Base-by-base conservation (phyloP, 345 rosid species). In the Eucalyptus globulus region DNA sequence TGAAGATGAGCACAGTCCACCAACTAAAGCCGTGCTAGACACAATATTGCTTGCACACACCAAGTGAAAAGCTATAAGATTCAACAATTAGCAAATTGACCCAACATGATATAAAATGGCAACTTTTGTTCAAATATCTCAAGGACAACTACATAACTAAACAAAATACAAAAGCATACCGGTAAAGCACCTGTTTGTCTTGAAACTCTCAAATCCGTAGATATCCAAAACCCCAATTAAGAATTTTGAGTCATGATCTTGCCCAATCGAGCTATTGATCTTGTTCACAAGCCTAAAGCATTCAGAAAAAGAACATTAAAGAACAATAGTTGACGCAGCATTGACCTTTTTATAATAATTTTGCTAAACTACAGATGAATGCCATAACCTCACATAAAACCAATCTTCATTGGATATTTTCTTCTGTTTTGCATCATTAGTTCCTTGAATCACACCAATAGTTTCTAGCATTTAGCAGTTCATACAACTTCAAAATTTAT, bases 161-260 rank as follows among this genome's bases (percentile, higher is more conserved):
- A 89, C 95, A 95, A 93, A 91, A 91, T 87, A 94, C 91, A 90
- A 96, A 92, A 93, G 98, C 98, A 88, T 97, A 97, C 99, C 99
- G 87, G 96, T 92, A 93, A 95, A 95, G 99, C 99, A 98, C 99
- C 99, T 98, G 99, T 98, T 98, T 95, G 99, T 98, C 98, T 98
- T 96, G 96, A 98, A 98, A 98, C 99, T 98, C 95, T 98, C 99
- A 89, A 98, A 98, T 92, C 99, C 99, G 93, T 98, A 98, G 89
- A 98, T 98, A 95, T 98, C 99, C 94, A 98, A 95, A 90, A 98
- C 97, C 44, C 99, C 99, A 88, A 98, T 97, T 58, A 97, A 93
- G 92, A 49, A 89, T 91, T 95, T 96, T 44, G 99, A 98, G 80
- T 93, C 89, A 87, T 96, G 95, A 92, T 98, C 99, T 94, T 98